phyloP scores from a whole-genome alignment of 2,329 filamentous ascomycete genomes.

The Tolypocladium endophyticum region DNA sequence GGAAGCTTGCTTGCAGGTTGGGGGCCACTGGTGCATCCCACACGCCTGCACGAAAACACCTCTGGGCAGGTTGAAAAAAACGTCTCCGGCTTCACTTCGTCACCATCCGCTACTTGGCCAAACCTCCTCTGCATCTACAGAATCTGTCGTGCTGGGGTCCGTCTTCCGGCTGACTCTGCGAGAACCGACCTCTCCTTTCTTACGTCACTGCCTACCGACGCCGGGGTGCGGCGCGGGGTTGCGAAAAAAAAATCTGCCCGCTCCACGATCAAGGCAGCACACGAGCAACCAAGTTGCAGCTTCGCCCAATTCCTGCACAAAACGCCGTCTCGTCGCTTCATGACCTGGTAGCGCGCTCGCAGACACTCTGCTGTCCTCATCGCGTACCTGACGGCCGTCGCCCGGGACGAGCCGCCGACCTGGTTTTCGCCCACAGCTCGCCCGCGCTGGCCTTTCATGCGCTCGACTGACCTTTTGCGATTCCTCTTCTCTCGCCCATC shows the following conservation, averaged over 20 bases:
- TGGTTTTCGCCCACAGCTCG: slow-evolving; percentile 11
- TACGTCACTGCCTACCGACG: background rate
- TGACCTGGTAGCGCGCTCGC: background rate
- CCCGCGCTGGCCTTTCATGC: slow-evolving; percentile 60
- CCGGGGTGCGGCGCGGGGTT: background rate
- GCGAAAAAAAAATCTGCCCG: background rate
- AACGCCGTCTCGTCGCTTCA: background rate
- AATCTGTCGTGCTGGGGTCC: background rate
- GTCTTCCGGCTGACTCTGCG: background rate
- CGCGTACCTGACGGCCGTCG: background rate
- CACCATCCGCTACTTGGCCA: background rate
- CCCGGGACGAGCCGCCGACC: slow-evolving; percentile 11
- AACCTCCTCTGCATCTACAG: background rate
- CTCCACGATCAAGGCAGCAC: background rate
- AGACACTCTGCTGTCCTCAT: background rate
- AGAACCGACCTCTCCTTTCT: background rate
- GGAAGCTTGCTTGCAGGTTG: background rate
- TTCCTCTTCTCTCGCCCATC: slow-evolving; percentile 82
- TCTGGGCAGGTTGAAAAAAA: background rate
- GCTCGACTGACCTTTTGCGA: slow-evolving; percentile 78
- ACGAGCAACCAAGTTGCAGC: background rate
- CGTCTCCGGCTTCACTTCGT: background rate
- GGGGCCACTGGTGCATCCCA: background rate
- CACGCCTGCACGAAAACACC: background rate
- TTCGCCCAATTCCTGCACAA: background rate